Conservation (phyloP, 78 protist genomes). For the Creolimax fragrantissima region DNA sequence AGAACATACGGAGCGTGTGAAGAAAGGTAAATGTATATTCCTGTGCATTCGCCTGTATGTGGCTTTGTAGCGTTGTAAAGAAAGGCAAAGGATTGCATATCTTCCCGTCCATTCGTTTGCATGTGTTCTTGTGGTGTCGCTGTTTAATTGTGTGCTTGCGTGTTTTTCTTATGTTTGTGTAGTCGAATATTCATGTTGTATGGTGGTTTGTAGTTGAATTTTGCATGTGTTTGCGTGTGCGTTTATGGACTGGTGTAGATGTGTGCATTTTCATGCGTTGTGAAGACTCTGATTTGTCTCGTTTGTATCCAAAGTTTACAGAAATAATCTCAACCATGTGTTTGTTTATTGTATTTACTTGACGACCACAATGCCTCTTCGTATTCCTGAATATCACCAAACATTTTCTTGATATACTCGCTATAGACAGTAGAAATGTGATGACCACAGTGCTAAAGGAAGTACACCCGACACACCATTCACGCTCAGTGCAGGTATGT, state of each 20-base stretch:
- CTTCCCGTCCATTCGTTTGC: background rate
- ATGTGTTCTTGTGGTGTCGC: too few relatives aligned
- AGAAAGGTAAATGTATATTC: background rate
- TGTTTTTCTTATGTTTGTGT: background rate
- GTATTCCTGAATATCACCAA: background rate
- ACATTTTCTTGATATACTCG: background rate
- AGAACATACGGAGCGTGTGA: background rate
- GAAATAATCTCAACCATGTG: background rate
- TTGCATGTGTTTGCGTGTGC: background rate
- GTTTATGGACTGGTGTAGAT: background rate
- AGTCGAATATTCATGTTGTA: background rate
- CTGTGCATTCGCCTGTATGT: background rate
- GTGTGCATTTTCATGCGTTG: background rate
- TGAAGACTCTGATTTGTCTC: background rate
- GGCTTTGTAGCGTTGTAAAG: background rate
- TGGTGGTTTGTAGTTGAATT: background rate
- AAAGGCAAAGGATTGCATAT: too few relatives aligned
- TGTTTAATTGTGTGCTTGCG: too few relatives aligned
- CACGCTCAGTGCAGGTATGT: background rate
- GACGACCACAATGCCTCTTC: background rate
- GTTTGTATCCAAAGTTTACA: background rate
- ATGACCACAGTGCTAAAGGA: background rate
- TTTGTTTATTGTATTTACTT: background rate
- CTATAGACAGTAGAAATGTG: background rate
- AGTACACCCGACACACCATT: background rate